Conservation (phyloP, 108 stramenopile species). For the Nitzschia sp. region DNA sequence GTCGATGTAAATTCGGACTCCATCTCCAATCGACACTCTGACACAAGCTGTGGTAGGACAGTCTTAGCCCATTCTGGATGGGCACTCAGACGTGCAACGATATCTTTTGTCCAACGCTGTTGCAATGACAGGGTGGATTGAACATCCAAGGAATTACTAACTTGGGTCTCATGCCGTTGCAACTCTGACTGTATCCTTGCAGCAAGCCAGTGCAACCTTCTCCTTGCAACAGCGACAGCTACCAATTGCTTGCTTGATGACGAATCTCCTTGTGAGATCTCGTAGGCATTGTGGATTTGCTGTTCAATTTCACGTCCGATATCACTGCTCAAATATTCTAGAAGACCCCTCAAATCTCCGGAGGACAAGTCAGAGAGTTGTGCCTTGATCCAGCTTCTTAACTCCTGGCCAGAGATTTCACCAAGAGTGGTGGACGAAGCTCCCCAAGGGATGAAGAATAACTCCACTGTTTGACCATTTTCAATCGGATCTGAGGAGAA, state of each 20-base stretch:
- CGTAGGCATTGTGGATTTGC: neutral
- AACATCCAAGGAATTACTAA: no score
- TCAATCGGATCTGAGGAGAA: constrained; percentile 32
- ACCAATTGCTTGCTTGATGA: neutral
- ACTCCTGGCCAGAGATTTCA: neutral
- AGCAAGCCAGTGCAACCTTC: constrained; percentile 36
- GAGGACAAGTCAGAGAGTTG: neutral
- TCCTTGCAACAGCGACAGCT: constrained; percentile 11
- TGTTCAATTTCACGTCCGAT: constrained; percentile 6
- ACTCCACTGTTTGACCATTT: constrained; percentile 40
- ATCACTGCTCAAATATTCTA: constrained; percentile 12
- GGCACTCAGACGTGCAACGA: constrained; percentile 7
- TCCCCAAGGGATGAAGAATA: constrained; percentile 13
- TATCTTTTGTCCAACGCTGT: constrained; percentile 9
- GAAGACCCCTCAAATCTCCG: constrained; percentile 8
- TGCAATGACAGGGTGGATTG: no score
- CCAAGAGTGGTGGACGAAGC: neutral
- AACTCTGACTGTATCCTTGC: constrained; percentile 10
- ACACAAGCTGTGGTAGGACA: neutral
- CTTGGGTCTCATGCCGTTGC: neutral
- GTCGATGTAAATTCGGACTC: constrained; percentile 13
- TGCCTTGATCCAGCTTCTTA: constrained; percentile 18
- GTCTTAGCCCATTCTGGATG: constrained; percentile 5
- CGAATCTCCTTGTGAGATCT: neutral
- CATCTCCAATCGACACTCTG: constrained; percentile 18